Conservation (phyloP, 352 stramenopile species). For the Halophytophthora batemanensis region DNA sequence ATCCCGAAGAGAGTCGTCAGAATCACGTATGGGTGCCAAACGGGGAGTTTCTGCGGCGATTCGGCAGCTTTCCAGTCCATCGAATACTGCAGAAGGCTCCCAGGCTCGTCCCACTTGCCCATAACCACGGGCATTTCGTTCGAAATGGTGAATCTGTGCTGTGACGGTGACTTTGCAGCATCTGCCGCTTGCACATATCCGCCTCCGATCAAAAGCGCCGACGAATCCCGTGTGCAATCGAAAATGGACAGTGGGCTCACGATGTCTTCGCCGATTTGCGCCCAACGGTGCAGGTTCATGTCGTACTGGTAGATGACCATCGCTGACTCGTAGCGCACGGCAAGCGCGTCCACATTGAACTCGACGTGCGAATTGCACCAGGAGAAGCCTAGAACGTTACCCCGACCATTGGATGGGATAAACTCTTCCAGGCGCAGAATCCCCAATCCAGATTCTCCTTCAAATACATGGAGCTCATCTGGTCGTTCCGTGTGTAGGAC, state of each 20-base stretch:
- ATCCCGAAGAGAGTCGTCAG: constrained; percentile 84
- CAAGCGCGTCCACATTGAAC: constrained; percentile 80
- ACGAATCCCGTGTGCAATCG: constrained; percentile 81
- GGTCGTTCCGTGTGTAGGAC: constrained; percentile 50
- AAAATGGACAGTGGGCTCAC: constrained; percentile 54
- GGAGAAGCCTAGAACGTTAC: constrained; percentile 63
- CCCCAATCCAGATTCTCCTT: constrained; percentile 76
- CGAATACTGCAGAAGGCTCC: constrained; percentile 55
- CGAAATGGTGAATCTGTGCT: constrained; percentile 21
- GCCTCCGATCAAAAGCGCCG: constrained; percentile 68
- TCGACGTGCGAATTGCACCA: constrained; percentile 82
- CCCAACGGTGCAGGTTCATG: constrained; percentile 51
- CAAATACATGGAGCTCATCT: constrained; percentile 62
- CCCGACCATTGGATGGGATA: constrained; percentile 51
- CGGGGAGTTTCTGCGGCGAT: constrained; percentile 67
- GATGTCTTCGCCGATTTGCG: constrained; percentile 62
- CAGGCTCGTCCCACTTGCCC: constrained; percentile 80
- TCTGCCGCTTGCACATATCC: constrained; percentile 30
- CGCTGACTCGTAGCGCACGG: constrained; percentile 61
- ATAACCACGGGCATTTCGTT: constrained; percentile 78
- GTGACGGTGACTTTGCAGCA: constrained; percentile 5
- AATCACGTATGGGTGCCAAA: constrained; percentile 84
- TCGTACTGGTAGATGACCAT: constrained; percentile 84
- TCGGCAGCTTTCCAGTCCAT: constrained; percentile 81
- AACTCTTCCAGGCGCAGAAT: constrained; percentile 72